These are phyloP conservation scores for Cerrena zonata DNA, from an alignment of 1,284 basidiomycete genomes.

Conservation along the genomic window DNA sequence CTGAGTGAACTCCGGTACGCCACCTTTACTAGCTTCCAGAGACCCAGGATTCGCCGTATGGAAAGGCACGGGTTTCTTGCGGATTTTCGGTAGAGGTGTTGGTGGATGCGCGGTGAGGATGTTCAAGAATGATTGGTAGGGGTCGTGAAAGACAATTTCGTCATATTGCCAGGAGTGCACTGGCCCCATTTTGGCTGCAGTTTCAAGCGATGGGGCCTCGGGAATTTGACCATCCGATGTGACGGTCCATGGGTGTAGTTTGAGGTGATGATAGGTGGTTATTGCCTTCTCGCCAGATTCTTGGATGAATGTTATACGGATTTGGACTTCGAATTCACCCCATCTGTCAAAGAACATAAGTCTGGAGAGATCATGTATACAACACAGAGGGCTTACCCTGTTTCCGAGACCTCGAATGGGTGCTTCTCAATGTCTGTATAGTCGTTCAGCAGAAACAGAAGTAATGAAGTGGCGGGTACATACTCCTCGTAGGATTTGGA, in stretches of 20 bases:
- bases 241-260: conserved; percentile 88
- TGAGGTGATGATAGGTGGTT: conserved; percentile 85
- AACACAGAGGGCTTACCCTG: conserved; percentile 52
- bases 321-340: conserved; percentile 98
- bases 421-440: conserved; percentile 81
- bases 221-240: conserved; percentile 42
- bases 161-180: conserved; percentile 99
- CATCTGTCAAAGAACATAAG: conserved; percentile 52
- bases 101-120: conserved; percentile 80
- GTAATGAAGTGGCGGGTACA: no score
- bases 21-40: conserved; percentile 58
- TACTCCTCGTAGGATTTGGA: conserved; percentile 83
- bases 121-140: conserved; percentile 83
- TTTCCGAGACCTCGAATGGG: conserved; percentile 93
- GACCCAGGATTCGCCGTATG: conserved; percentile 59
- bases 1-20: conserved; percentile 73
- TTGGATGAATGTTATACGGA: conserved; percentile 86
- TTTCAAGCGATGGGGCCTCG: conserved; percentile 58
- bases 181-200: conserved; percentile 58
- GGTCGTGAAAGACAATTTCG: conserved; percentile 95
- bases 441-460: no score
- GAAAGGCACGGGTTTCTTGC: conserved; percentile 63
- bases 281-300: conserved; percentile 92
- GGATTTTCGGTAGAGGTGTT: conserved; percentile 68
- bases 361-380: neutral